A percentile compares a stretch with the other conserved stretches of the same genome.
Conservation (phyloP, 2,329 filamentous ascomycete genomes). For the Ramularia collo-cygni region DNA sequence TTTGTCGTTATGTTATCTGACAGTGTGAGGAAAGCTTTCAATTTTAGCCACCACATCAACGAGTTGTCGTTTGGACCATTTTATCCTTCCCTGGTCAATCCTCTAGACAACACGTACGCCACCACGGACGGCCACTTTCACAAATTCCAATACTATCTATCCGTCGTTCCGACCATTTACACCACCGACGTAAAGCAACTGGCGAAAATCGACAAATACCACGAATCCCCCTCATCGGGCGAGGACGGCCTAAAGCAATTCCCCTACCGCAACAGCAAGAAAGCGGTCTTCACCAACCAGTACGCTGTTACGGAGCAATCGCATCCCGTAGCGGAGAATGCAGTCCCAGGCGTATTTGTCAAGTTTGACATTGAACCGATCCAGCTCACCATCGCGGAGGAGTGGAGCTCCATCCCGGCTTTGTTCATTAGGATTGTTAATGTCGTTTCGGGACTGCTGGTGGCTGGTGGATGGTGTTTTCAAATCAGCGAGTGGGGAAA, state of each 20-base stretch:
- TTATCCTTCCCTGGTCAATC: slow-evolving; percentile 88
- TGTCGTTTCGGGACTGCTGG: slow-evolving; percentile 81
- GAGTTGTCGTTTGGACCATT: slow-evolving; percentile 97
- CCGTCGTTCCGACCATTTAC: slow-evolving; percentile 90
- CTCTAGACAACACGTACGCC: slow-evolving; percentile 85
- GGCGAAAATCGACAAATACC: slow-evolving; percentile 28
- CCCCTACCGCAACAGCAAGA: slow-evolving; percentile 35
- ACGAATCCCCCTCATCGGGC: slow-evolving; percentile 37
- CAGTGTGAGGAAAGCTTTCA: slow-evolving; percentile 60
- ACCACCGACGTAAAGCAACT: slow-evolving; percentile 44
- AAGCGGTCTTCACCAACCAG: slow-evolving; percentile 85
- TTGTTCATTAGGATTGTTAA: slow-evolving; percentile 82
- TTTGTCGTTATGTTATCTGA: too few species aligned
- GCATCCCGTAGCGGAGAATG: slow-evolving; percentile 58
- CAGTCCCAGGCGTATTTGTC: slow-evolving; percentile 87
- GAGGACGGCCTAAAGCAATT: slow-evolving; percentile 29
- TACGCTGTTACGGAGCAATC: slow-evolving; percentile 94
- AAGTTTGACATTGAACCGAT: slow-evolving; percentile 99
- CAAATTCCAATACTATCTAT: slow-evolving; percentile 97
- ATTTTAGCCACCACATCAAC: slow-evolving; percentile 94
- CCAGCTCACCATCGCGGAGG: slow-evolving; percentile 75
- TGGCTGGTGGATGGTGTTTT: slow-evolving; percentile 90
- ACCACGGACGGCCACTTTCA: slow-evolving; percentile 71
- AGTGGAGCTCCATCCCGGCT: slow-evolving; percentile 64
- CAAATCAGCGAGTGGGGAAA: slow-evolving; percentile 70